Evolutionary conservation across 2,329 filamentous ascomycete species (phyloP), one percentile per base, ranked within the genome.

Genomic region (Neoarthrinium moseri): DNA sequence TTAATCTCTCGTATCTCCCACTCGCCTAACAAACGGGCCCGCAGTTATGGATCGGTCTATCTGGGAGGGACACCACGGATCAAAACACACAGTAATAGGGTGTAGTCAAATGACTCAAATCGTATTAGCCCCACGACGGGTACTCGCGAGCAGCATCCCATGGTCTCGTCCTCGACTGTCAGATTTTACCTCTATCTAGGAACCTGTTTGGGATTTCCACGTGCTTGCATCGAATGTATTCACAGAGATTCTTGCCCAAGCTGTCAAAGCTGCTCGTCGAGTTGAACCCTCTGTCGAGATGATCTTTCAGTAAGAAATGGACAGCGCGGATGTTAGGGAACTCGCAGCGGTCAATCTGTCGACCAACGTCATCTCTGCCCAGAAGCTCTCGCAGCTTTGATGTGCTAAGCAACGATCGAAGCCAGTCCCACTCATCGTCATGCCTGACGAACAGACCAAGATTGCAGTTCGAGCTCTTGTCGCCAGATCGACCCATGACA

Each of bases 181-280:
- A 56, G 18, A 59, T 55, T 34, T 47, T 56, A 2, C 70, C 70
- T 40, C 71, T 60, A 33, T 71, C 59, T 20, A 74, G 53, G 56
- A 74, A 75, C 33, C 56, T 52, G 23, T 64, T 63, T 4, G 71
- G 72, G 3, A 75, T 56, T 45, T 75, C 70, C 0, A 75, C 69
- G 15, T 61, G 62, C 50, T 68, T 71, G 20, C 66, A 66, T 33
- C 71, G 56, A 39, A 75, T 39, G 51, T 72, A 75, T 61, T 75
- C 72, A 12, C 60, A 66, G 33, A 67, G 60, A 20, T 72, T 72
- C 63, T 75, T 76, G 0, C 71, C 72, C 12, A 75, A 53, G 1
- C 66, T 69, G 54, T 75, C 73, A 35, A 73, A 72, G 1, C 64
- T 64, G 36, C 60, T 63, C 24, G 66, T 71, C 4, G 68, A 66